Conservation (phyloP, 371 early-diverging fungal genomes). For the Mucor ambiguus region DNA sequence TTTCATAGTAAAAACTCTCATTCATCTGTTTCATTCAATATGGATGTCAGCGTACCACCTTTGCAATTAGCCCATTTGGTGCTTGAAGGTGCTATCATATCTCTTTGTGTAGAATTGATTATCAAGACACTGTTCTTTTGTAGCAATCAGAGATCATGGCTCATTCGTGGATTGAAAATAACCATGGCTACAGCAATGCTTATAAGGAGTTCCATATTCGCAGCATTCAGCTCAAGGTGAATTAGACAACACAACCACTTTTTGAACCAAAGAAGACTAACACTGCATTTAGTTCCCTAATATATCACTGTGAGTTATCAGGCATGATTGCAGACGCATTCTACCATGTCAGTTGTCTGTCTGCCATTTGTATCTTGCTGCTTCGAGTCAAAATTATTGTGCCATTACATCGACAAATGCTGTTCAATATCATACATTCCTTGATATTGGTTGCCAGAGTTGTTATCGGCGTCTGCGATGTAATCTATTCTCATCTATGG, state of each 20-base stretch:
- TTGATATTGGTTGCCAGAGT: not conserved
- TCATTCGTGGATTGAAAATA: constrained; percentile 11
- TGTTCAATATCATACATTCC: not conserved
- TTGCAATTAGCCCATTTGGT: constrained; percentile 1
- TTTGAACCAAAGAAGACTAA: not conserved
- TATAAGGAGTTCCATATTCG: constrained; percentile 7
- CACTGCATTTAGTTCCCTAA: not conserved
- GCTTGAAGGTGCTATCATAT: constrained; percentile 15
- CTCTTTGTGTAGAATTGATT: constrained; percentile 5
- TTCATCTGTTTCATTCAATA: not conserved
- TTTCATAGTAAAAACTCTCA: not conserved
- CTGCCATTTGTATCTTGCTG: constrained; percentile 5
- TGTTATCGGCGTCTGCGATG: not conserved
- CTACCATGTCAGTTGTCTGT: constrained; percentile 9
- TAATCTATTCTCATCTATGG: not conserved
- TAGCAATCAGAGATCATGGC: not conserved
- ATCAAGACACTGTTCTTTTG: not conserved
- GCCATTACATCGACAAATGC: not conserved
- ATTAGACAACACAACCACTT: not conserved
- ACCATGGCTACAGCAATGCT: constrained; percentile 11
- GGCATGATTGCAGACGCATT: constrained; percentile 6
- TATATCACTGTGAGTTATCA: not conserved
- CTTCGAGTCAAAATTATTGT: not conserved
- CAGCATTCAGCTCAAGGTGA: constrained; percentile 12
- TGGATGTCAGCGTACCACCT: not conserved